Conservation (phyloP, 306 rosid species). For the Nissolia schottii region DNA sequence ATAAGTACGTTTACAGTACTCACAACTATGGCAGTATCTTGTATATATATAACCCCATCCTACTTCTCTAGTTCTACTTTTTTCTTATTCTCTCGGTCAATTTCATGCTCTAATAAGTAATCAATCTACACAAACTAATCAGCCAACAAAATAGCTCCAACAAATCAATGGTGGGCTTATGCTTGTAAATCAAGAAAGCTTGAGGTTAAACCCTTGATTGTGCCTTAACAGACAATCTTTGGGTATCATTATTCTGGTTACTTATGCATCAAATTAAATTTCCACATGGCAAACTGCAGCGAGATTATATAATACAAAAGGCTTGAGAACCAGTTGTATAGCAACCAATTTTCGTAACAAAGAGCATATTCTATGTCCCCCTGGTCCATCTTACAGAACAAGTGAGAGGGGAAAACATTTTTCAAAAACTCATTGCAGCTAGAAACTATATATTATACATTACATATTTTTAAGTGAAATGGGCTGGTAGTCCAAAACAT, state of each 20-base stretch:
- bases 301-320: background rate
- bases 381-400: background rate
- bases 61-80: background rate
- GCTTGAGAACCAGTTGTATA: background rate
- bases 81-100: background rate
- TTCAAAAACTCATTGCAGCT: too few species aligned
- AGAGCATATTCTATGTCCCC: background rate
- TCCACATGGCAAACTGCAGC: background rate
- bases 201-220: background rate
- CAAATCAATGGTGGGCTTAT: background rate
- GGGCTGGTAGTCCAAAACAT: background rate
- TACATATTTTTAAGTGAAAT: background rate
- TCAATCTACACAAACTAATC: background rate
- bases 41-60: background rate
- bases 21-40: background rate
- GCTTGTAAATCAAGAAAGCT: background rate
- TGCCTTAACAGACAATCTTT: background rate
- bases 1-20: slow-evolving; percentile 1
- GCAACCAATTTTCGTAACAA: background rate
- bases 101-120: background rate
- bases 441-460: background rate
- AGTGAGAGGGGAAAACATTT: background rate
- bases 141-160: background rate
- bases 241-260: background rate
- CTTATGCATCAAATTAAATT: background rate